These are phyloP conservation scores for Penicillium digitatum DNA, from an alignment of 2,329 filamentous ascomycete species.

Conservation along the genomic window DNA sequence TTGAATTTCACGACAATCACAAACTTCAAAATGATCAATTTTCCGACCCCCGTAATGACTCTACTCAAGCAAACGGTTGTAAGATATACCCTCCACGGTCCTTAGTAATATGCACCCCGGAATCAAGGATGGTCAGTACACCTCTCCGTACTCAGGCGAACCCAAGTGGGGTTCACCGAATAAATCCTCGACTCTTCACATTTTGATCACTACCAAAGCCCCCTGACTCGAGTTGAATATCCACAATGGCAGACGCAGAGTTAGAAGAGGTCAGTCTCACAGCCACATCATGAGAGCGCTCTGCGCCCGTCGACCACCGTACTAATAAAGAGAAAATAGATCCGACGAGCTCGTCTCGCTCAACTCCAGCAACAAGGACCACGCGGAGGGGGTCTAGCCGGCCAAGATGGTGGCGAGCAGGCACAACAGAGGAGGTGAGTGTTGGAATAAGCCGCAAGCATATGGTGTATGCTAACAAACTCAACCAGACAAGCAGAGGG, in stretches of 20 bases:
- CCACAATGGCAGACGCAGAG: constrained; percentile 60
- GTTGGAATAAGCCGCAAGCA: background rate
- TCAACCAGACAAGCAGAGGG: constrained; percentile 32
- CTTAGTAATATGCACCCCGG: too few species aligned
- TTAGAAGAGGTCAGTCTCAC: constrained; percentile 53
- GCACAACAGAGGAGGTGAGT: constrained; percentile 65
- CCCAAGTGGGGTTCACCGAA: constrained; percentile 20
- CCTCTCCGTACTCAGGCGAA: constrained; percentile 20
- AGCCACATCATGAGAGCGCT: constrained; percentile 2
- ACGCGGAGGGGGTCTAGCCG: constrained; percentile 44
- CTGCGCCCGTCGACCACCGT: background rate
- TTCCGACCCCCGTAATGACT: background rate
- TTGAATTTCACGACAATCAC: background rate
- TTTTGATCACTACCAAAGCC: background rate
- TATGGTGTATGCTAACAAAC: background rate
- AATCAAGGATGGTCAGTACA: background rate
- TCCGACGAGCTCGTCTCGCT: constrained; percentile 84
- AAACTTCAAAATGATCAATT: too few species aligned
- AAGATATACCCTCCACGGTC: too few species aligned
- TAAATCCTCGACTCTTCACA: constrained; percentile 12
- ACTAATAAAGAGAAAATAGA: constrained; percentile 50
- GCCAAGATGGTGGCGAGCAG: constrained; percentile 47
- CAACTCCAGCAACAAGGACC: constrained; percentile 74
- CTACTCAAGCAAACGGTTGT: background rate
- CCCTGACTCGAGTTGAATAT: background rate